Conservation (phyloP, 2,329 filamentous ascomycete genomes). For the Dryadomyces sulphureus region DNA sequence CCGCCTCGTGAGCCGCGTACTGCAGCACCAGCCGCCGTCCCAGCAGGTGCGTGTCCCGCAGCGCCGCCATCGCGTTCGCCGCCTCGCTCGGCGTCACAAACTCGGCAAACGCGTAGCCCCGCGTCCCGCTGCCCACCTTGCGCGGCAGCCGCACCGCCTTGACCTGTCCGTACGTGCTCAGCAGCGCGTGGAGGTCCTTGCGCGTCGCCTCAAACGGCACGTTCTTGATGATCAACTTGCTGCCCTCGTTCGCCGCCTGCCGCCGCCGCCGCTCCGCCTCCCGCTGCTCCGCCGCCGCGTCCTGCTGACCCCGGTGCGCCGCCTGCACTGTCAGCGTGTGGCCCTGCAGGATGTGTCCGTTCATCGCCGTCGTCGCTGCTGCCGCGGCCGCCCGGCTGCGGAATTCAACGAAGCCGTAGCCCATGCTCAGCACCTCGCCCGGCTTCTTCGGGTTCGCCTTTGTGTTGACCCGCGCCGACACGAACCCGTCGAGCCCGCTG, state of each 20-base stretch:
- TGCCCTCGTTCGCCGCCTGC: constrained; percentile 50
- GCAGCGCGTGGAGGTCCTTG: constrained; percentile 76
- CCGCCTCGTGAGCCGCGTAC: constrained; percentile 74
- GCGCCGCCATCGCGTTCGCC: constrained; percentile 71
- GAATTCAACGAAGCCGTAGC: constrained; percentile 92
- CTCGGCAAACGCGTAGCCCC: constrained; percentile 94
- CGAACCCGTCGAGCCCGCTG: constrained; percentile 69
- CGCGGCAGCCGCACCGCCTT: constrained; percentile 86
- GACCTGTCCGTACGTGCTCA: constrained; percentile 82
- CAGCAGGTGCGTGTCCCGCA: constrained; percentile 85
- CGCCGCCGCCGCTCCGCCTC: constrained; percentile 77
- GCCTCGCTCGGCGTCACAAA: constrained; percentile 73
- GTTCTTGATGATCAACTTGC: constrained; percentile 97
- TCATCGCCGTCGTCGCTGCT: constrained; percentile 70
- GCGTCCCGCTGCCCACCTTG: constrained; percentile 78
- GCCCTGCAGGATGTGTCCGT: constrained; percentile 73
- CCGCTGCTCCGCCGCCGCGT: constrained; percentile 75
- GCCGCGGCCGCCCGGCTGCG: constrained; percentile 61
- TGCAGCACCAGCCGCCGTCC: constrained; percentile 82
- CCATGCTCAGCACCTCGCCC: constrained; percentile 84
- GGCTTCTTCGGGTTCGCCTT: constrained; percentile 86
- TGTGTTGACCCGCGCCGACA: constrained; percentile 81
- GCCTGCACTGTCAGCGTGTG: constrained; percentile 75
- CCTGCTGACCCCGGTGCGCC: constrained; percentile 64
- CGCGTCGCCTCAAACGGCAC: constrained; percentile 90